phyloP scores from a whole-genome alignment of 495 filamentous ascomycete genomes.

The Penicillium alfredii region DNA sequence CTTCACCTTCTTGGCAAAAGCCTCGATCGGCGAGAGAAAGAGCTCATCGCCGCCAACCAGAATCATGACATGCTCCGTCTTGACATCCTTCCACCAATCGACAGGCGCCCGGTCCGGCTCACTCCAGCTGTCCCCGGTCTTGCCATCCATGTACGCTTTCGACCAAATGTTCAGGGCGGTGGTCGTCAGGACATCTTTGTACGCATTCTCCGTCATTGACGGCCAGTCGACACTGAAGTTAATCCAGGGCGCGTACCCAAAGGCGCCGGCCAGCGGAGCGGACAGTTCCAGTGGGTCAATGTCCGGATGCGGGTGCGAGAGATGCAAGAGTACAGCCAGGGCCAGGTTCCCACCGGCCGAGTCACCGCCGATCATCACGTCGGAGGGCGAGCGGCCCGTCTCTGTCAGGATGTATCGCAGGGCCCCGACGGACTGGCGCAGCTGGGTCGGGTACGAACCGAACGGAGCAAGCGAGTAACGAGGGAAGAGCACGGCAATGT shows the following conservation, averaged over 20 bases:
- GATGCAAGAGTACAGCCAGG: slow-evolving; percentile 49
- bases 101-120: slow-evolving; percentile 44
- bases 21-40: slow-evolving; percentile 49
- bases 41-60: slow-evolving; percentile 52
- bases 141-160: slow-evolving; percentile 37
- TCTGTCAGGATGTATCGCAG: slow-evolving; percentile 48
- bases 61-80: slow-evolving; percentile 45
- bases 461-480: slow-evolving; percentile 53
- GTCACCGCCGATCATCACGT: slow-evolving; percentile 54
- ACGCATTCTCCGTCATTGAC: slow-evolving; percentile 38
- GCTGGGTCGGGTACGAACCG: slow-evolving; percentile 50
- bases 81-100: slow-evolving; percentile 50
- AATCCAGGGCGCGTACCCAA: slow-evolving; percentile 53
- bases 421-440: slow-evolving; percentile 47
- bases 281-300: slow-evolving; percentile 30
- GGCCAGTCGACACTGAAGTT: slow-evolving; percentile 38
- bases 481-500: slow-evolving; percentile 46
- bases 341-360: slow-evolving; percentile 59
- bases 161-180: slow-evolving; percentile 35
- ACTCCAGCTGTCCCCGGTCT: slow-evolving; percentile 48
- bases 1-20: slow-evolving; percentile 42
- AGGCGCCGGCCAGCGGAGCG: slow-evolving; percentile 39
- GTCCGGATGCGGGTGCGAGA: slow-evolving; percentile 54
- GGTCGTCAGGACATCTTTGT: slow-evolving; percentile 43
- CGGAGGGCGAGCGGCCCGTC: slow-evolving; percentile 30